Percentiles rank a stretch among this genome's conserved stretches.
Evolutionary conservation across 345 rosid species (phyloP).

Genomic region (Jatropha curcas): DNA sequence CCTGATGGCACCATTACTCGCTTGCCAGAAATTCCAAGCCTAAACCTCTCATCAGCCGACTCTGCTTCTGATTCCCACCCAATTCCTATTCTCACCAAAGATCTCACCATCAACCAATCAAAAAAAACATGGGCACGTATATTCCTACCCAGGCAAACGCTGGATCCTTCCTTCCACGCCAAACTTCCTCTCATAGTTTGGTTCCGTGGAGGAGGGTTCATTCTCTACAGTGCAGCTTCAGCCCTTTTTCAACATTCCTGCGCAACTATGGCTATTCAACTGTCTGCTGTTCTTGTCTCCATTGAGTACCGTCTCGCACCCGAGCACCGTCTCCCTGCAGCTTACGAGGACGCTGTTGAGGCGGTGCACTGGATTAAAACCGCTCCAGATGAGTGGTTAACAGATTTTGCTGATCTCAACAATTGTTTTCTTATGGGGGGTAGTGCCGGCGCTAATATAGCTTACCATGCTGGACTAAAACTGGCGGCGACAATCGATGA

Average conservation of each 20-base stretch:
- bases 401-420: constrained; percentile 33
- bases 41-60: too few species aligned
- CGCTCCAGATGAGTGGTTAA: constrained; percentile 42
- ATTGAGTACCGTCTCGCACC: constrained; percentile 62
- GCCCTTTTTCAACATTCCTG: constrained; percentile 34
- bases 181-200: constrained; percentile 57
- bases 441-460: too few species aligned
- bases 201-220: constrained; percentile 66
- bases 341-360: constrained; percentile 60
- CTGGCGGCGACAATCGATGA: constrained; percentile 60
- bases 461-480: too few species aligned
- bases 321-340: constrained; percentile 66
- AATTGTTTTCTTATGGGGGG: constrained; percentile 55
- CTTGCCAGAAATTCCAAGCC: too few species aligned
- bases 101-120: neutral
- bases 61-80: too few species aligned
- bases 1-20: too few species aligned
- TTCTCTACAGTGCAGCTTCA: constrained; percentile 34
- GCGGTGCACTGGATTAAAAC: constrained; percentile 42
- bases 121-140: constrained; percentile 31
- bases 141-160: constrained; percentile 37
- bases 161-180: neutral
- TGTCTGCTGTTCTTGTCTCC: constrained; percentile 43
- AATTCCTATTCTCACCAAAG: neutral
- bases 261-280: constrained; percentile 33